Percentiles rank a stretch among this genome's conserved stretches.
phyloP scores from a whole-genome alignment of 129 eudicot genomes.

The Flaveria linearis region DNA sequence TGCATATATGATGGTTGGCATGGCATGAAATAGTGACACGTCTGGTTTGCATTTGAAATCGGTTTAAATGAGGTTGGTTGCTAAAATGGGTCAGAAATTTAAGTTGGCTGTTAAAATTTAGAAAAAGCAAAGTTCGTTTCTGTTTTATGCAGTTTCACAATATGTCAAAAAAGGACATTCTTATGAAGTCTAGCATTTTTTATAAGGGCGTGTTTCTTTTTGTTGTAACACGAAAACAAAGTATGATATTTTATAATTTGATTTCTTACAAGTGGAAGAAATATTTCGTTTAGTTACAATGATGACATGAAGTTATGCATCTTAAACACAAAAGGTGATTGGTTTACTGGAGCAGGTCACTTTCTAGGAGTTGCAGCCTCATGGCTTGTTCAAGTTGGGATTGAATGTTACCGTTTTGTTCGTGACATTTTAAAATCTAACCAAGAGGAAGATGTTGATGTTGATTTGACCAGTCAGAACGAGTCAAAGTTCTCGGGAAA shows the following conservation, averaged over 20 bases:
- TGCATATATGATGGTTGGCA: neutral
- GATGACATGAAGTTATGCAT: neutral
- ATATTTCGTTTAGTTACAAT: neutral
- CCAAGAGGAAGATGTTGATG: conserved; percentile 35
- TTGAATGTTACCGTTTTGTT: conserved; percentile 58
- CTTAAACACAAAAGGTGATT: neutral
- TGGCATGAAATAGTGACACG: neutral
- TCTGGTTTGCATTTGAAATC: neutral
- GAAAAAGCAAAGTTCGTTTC: neutral
- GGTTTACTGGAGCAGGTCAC: conserved; percentile 52
- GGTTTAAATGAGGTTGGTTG: neutral
- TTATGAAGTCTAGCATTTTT: neutral
- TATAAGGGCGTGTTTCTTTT: neutral
- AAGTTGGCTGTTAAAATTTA: neutral
- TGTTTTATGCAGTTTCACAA: neutral
- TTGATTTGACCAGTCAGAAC: conserved; percentile 35
- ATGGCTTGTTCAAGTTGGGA: conserved; percentile 83
- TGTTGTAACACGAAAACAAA: neutral
- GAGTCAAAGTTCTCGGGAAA: conserved; percentile 48
- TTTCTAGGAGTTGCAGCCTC: conserved; percentile 79
- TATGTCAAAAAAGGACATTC: neutral
- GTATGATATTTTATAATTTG: neutral
- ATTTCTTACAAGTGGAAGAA: neutral
- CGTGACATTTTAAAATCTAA: conserved; percentile 34
- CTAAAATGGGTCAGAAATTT: neutral